Conservation (phyloP, 768 basidiomycete genomes). For the Nidularia pulvinata region DNA sequence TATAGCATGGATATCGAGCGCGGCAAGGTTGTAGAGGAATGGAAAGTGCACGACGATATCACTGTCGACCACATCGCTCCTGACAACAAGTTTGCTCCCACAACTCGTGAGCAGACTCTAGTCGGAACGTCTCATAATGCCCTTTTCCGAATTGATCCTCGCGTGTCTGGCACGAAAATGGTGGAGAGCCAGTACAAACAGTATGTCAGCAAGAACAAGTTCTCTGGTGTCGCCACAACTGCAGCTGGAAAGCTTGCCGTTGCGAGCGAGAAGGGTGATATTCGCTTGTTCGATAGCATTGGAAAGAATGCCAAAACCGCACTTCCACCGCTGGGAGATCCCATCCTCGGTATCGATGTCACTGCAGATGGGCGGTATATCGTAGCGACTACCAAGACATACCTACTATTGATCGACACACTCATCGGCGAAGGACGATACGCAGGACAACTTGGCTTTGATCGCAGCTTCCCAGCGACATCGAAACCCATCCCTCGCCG, state of each 20-base stretch:
- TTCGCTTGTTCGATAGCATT: conserved; percentile 91
- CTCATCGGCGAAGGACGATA: conserved; percentile 91
- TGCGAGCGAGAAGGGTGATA: conserved; percentile 95
- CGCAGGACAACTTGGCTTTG: conserved; percentile 84
- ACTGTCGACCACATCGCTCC: conserved; percentile 90
- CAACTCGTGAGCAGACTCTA: conserved; percentile 89
- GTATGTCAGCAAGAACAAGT: conserved; percentile 93
- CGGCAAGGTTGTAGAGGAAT: conserved; percentile 97
- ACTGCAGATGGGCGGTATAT: conserved; percentile 94
- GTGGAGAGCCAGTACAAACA: conserved; percentile 97
- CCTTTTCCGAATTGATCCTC: conserved; percentile 97
- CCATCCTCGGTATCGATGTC: conserved; percentile 93
- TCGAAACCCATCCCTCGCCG: conserved; percentile 91
- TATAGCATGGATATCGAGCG: conserved; percentile 92
- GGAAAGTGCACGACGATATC: conserved; percentile 94
- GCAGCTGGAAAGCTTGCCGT: conserved; percentile 86
- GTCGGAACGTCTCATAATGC: conserved; percentile 94
- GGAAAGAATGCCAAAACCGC: conserved; percentile 99
- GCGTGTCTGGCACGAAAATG: conserved; percentile 88
- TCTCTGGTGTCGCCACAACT: conserved; percentile 92
- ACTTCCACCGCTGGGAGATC: conserved; percentile 91
- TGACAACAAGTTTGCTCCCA: conserved; percentile 93
- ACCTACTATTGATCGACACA: conserved; percentile 92
- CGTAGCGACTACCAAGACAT: conserved; percentile 94
- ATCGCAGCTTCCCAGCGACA: conserved; percentile 92